Base-by-base conservation (phyloP, 305 asterid species). In the Vinca major region DNA sequence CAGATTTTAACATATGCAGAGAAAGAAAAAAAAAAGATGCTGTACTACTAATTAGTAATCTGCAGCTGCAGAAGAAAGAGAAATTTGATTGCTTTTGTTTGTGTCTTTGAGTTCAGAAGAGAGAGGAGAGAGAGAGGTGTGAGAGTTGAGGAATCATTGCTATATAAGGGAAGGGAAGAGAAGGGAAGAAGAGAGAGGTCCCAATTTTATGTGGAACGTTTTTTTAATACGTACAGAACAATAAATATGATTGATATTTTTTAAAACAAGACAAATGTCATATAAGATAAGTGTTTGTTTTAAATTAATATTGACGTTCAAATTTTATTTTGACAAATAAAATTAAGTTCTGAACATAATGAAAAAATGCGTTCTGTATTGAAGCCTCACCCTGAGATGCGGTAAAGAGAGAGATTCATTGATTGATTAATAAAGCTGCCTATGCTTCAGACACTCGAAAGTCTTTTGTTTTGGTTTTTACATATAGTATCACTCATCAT, bases 381-480 rank as follows among this genome's bases (percentile, higher is more conserved):
- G 33, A 26, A 26, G 1, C 33, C 33, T 26, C 33, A 26, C 1
- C 33, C 0, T 26, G 33, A 26, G 33, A 26, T 26, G 33, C 0
- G 33, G 33, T 26, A 26, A 26, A 26, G 33, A 26, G 33, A 26
- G 33, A 26, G 33, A 26, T 26, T 26, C 33, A 26, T 26, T 26
- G 63, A 73, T 66, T 56, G 78, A 49, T 26, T 61, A 74, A 84
- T 65, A 79, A 79, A 80, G 89, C 84, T 80, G 83, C 39, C 41
- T 20, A 44, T 48, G 67, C 67, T 71, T 7, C 54, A 62, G 44
- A 43, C 51, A 19, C 37, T 48, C 41, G 47, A 64, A 63, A 64
- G 67, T 65, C 66, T 45, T 65, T 65, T 55, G 61, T 36, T 16
- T 17, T 63, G 49, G 41, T 12, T 71, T 48, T 61, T 48, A 16